phyloP scores from a whole-genome alignment of 176 grass and related monocot species.

The Thinopyrum elongatum region DNA sequence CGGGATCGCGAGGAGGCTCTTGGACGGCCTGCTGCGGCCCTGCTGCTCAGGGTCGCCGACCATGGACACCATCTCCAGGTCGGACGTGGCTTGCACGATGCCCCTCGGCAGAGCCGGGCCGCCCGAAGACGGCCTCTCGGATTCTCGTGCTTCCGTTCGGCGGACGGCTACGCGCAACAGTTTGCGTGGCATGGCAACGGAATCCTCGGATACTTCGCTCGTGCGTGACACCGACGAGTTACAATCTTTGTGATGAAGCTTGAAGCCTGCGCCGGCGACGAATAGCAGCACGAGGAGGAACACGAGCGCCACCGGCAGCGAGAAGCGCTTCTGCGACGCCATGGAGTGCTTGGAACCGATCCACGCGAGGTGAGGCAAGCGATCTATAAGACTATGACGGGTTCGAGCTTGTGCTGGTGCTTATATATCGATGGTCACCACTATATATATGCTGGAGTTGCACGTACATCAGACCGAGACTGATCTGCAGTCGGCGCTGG shows the following conservation, averaged over 20 bases:
- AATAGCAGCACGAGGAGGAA: not conserved
- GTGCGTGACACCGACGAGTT: not conserved
- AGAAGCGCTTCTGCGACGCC: not conserved
- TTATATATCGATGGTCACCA: no score
- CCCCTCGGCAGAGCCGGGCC: conserved; percentile 70
- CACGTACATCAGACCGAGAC: no score
- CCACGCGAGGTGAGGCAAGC: no score
- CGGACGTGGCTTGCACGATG: conserved; percentile 59
- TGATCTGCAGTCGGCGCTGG: no score
- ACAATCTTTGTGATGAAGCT: not conserved
- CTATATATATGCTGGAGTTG: no score
- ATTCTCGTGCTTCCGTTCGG: not conserved
- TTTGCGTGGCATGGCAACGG: not conserved
- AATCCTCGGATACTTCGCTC: not conserved
- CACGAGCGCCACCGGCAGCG: not conserved
- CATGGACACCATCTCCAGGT: conserved; percentile 59
- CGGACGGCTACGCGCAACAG: not conserved
- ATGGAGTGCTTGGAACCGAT: not conserved
- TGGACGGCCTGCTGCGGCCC: conserved; percentile 19
- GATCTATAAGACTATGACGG: no score
- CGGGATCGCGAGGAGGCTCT: conserved; percentile 77
- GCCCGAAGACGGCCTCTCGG: conserved; percentile 17
- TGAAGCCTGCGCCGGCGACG: not conserved
- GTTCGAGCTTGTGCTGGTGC: no score
- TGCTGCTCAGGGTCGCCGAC: conserved; percentile 33